Conservation (phyloP, 345 rosid genomes). For the Lumnitzera littorea region DNA sequence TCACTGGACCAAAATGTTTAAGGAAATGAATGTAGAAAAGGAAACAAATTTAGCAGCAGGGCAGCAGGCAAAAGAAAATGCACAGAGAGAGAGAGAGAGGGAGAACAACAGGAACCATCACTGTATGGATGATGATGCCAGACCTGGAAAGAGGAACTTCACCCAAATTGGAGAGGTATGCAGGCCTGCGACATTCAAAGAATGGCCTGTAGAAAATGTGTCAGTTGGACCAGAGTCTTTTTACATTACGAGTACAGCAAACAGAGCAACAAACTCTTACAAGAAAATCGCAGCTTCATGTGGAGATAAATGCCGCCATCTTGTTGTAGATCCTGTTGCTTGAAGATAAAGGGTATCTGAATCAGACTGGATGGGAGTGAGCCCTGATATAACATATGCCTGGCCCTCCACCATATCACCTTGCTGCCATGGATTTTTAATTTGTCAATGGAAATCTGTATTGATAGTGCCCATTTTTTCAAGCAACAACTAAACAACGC, state of each 20-base stretch:
- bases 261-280: slow-evolving; percentile 36
- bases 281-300: slow-evolving; percentile 30
- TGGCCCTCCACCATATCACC: slow-evolving; percentile 76
- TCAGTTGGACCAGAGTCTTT: not conserved
- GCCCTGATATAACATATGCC: slow-evolving; percentile 59
- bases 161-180: slow-evolving; percentile 48
- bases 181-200: slow-evolving; percentile 67
- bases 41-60: too few relatives aligned
- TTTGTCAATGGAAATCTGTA: not conserved
- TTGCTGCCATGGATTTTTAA: slow-evolving; percentile 35
- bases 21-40: too few relatives aligned
- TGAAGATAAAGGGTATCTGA: slow-evolving; percentile 70
- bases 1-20: slow-evolving; percentile 36
- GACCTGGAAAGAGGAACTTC: slow-evolving; percentile 75
- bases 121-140: not conserved
- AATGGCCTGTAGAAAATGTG: slow-evolving; percentile 52
- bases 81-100: not conserved
- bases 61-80: not conserved
- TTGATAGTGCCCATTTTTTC: too few relatives aligned
- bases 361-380: slow-evolving; percentile 52
- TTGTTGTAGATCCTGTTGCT: slow-evolving; percentile 63
- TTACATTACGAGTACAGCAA: not conserved
- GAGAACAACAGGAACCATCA: not conserved
- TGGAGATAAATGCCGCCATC: slow-evolving; percentile 59
- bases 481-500: not conserved